A percentile compares a stretch with the other conserved stretches of the same genome.
phyloP scores from a whole-genome alignment of 129 eudicot genomes.

The Pseudognaphalium luteoalbum region DNA sequence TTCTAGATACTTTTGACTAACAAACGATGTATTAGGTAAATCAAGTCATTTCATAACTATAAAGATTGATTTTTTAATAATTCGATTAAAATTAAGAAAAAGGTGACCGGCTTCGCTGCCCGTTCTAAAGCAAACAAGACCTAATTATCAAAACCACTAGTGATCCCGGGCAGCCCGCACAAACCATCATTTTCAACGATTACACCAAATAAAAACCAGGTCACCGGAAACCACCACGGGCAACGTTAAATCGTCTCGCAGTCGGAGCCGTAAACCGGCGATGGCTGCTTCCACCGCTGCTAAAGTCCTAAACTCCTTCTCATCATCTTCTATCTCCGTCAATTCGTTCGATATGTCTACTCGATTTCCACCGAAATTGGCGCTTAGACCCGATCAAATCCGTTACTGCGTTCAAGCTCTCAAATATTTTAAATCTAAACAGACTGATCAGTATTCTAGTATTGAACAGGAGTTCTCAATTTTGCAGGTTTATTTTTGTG shows the following conservation, averaged over 20 bases:
- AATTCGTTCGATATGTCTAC: constrained; percentile 41
- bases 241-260: constrained; percentile 42
- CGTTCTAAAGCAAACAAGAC: neutral
- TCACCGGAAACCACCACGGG: constrained; percentile 50
- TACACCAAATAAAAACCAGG: neutral
- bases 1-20: too few species aligned
- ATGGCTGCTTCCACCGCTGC: constrained; percentile 50
- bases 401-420: constrained; percentile 67
- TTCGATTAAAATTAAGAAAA: too few species aligned
- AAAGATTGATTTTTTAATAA: too few species aligned
- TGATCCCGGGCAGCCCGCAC: neutral
- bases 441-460: constrained; percentile 21
- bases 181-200: neutral
- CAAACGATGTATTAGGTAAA: too few species aligned
- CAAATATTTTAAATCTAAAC: constrained; percentile 48
- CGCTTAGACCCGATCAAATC: constrained; percentile 64
- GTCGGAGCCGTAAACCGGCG: constrained; percentile 64
- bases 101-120: neutral
- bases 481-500: constrained; percentile 48
- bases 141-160: neutral
- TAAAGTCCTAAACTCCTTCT: constrained; percentile 14
- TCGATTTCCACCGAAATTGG: constrained; percentile 38
- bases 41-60: too few species aligned
- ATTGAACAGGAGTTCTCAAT: constrained; percentile 55
- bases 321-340: constrained; percentile 25